Evolutionary conservation across 202 grass and related monocot genomes (phyloP), one percentile per base, ranked within the genome.

Genomic region (Zoysia matrella): DNA sequence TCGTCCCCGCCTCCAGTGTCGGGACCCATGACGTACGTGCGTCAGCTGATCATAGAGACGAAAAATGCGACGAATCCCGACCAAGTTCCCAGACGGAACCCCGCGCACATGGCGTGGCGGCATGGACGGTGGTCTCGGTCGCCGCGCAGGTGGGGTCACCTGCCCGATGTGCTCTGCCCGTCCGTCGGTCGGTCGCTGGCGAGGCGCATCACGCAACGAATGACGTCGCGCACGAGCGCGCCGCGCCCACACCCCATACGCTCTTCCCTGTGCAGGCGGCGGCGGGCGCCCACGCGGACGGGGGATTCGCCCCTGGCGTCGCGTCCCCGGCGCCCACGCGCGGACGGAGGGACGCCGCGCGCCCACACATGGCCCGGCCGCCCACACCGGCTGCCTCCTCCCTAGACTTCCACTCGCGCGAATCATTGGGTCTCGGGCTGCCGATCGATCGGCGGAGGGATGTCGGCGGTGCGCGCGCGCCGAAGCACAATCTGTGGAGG

Each of bases 81-180:
- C 22, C 22, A 22, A 22, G 22, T 22, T 22, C 22, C 22, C 22
- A 22, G 22, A 22, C 22, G 22, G 22, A 22, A 22, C 22, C 22
- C 22, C 22, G 22, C 22, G 22, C 84, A 81, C 77, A 86, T 86
- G 77, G 63, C 45, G 11, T 2, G 10, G 9, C 7, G 5, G 41
- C 11, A 11, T 75, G 84, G 78, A 81, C 77, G 84, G 78, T 75
- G 77, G 63, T 71, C 72, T 76, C 41, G 13, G 65, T 53, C 78
- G 55, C 65, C 63, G 53, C 77, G 60, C 58, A 53, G 39, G 63
- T 11, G 11, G 84, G 47, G 14, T n/a, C 84, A 22, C 22, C 22
- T 22, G 22, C 22, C 22, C 22, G 22, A 22, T 22, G 22, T 22
- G 22, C 22, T 22, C 22, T 22, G 22, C 22, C 22, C 2, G 55